Conservation (phyloP, 495 filamentous ascomycete species). For the Filosporella fistucella region DNA sequence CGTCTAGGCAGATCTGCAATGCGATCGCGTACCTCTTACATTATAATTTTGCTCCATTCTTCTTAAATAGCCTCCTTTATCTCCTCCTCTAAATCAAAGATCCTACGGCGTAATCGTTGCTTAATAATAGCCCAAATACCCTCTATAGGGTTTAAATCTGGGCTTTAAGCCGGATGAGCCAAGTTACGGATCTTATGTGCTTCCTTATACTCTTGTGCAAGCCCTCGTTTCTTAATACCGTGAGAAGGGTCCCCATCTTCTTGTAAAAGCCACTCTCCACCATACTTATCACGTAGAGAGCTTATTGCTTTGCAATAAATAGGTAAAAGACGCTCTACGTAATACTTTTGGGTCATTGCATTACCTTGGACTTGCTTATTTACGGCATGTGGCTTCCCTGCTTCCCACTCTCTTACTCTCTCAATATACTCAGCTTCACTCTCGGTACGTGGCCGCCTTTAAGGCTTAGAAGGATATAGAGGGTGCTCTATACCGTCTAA, state of each 20-base stretch:
- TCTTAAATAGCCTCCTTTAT: conserved; percentile 6
- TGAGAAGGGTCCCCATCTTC: conserved; percentile 3
- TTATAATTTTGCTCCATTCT: conserved; percentile 5
- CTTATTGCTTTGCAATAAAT: conserved; percentile 8
- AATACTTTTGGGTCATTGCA: conserved; percentile 16
- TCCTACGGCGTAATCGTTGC: conserved; percentile 4
- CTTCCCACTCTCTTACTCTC: no score
- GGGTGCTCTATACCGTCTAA: no score
- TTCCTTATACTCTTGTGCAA: conserved; percentile 1
- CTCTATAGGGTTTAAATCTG: conserved; percentile 6
- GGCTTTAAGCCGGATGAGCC: conserved; percentile 2
- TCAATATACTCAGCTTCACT: no score
- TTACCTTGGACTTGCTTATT: conserved; percentile 9
- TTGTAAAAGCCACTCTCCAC: conserved; percentile 7
- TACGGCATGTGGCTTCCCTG: not conserved
- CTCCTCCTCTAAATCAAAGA: conserved; percentile 7
- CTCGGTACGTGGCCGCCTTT: no score
- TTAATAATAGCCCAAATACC: no score
- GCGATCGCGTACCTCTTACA: not conserved
- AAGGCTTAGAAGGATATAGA: no score
- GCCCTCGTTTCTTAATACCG: conserved; percentile 4
- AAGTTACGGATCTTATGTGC: not conserved
- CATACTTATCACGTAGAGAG: not conserved
- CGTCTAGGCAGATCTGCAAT: conserved; percentile 1
- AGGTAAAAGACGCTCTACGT: conserved; percentile 6